Evolutionary conservation across 2,329 filamentous ascomycete genomes (phyloP), one percentile per base, ranked within the genome.

Genomic region (Epichloe uncinata): DNA sequence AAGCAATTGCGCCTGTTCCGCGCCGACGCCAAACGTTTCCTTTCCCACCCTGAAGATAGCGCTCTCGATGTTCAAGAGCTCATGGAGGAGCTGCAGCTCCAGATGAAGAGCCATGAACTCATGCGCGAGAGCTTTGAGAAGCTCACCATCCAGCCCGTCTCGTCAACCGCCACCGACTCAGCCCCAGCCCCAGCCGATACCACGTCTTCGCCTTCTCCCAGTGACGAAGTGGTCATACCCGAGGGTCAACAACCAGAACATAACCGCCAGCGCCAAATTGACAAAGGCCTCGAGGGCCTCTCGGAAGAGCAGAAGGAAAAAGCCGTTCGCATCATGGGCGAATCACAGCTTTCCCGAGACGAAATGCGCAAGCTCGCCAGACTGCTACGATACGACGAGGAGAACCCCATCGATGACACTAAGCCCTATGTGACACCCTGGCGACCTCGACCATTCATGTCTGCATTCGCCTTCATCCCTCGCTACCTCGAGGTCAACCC

Each of bases 401-500:
- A 88, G 63, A 95, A 96, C 69, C 84, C 87, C 0, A 69, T 84
- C 52, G 87, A 96, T 66, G 68, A 68, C 44, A 69, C 66, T 51
- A 95, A 95, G 69, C 87, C 93, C 3, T 98, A 98, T 64, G 78
- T 78, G 4, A 96, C 90, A 2, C 93, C 93, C 12, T 98, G 93
- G 93, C 71, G 77, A 56, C 93, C 93, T 12, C 78, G 89, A 50
- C 77, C 84, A 48, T 97, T 79, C 68, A 94, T 98, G 86, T 76
- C 79, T 47, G 82, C 90, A 0, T 98, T 98, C 68, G 89, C 90
- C 22, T 96, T 95, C 68, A 89, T 98, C 57, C 93, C 93, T 11
- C 75, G 86, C 49, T 98, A 97, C 67, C 79, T 98, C 53, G 94
- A 98, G 71, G 93, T 98, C 59, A 96, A 97, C 73, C 93, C 95